Conservation (phyloP, 768 basidiomycete species). For the Rhizopogon salebrosus region DNA sequence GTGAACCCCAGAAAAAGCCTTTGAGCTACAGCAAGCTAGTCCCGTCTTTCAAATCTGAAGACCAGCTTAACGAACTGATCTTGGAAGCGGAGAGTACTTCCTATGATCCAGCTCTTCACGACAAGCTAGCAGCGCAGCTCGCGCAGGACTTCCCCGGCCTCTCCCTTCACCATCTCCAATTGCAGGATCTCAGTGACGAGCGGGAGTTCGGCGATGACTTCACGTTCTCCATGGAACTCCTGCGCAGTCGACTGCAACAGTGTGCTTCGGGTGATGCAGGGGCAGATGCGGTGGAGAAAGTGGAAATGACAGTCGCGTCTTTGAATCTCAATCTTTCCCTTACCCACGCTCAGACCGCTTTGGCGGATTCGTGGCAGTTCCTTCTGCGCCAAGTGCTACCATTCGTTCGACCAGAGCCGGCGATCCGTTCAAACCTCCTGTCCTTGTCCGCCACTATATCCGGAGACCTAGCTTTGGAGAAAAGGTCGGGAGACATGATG, state of each 20-base stretch:
- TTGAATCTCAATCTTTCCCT: conserved; percentile 89
- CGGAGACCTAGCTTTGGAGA: conserved; percentile 60
- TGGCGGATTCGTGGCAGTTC: conserved; percentile 75
- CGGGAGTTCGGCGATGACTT: conserved; percentile 81
- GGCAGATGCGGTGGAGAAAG: conserved; percentile 37
- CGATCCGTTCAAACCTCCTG: conserved; percentile 56
- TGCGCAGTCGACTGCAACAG: conserved; percentile 55
- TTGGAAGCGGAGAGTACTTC: conserved; percentile 65
- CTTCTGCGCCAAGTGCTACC: conserved; percentile 61
- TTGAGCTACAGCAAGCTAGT: conserved; percentile 56
- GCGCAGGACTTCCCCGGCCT: conserved; percentile 52
- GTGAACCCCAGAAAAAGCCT: conserved; percentile 42
- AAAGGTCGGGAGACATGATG: conserved; percentile 79
- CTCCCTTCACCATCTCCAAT: conserved; percentile 57
- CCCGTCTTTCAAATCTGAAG: conserved; percentile 52
- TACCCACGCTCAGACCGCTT: conserved; percentile 67
- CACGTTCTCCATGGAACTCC: conserved; percentile 57
- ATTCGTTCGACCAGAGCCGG: conserved; percentile 47
- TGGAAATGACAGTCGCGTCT: conserved; percentile 57
- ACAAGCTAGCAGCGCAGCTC: conserved; percentile 48
- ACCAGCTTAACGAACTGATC: conserved; percentile 60
- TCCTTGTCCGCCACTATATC: conserved; percentile 60
- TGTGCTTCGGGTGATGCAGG: conserved; percentile 32
- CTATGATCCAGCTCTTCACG: conserved; percentile 71
- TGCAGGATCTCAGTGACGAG: conserved; percentile 55